Evolutionary conservation across 2,329 filamentous ascomycete genomes (phyloP), one percentile per base, ranked within the genome.

Genomic region (Aspergillus sergii): DNA sequence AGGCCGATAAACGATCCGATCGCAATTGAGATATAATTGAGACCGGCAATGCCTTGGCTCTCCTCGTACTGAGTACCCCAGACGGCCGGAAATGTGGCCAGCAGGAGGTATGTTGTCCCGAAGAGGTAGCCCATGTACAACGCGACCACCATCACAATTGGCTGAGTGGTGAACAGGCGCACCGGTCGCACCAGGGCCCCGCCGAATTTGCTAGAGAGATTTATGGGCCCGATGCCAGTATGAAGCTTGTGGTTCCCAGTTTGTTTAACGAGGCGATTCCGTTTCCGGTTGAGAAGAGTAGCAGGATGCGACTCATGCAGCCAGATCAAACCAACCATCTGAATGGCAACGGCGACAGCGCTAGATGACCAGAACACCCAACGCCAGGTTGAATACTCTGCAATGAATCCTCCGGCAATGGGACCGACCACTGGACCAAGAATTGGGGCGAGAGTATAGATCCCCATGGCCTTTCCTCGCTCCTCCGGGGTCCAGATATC

Each of bases 361-460:
- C 86, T 86, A 0, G 87, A 89, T 0, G 86, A 82, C 77, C 85
- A 91, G 78, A 92, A 93, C 8, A 87, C 85, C 90, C 90, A 93
- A 41, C 89, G 83, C 46, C 46, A 50, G n/a, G 46, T 87, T 6
- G 83, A 85, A 79, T 84, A 64, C 68, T 89, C 76, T 0, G 87
- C 82, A 36, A 91, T 87, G 70, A 88, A 91, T 0, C 86, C 88
- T 6, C 88, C 89, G 0, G 84, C 83, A 2, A 91, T 86, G 0
- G 89, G 89, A 0, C 88, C 89, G 4, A 90, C 77, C 0, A 86
- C 86, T 1, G 88, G 88, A 0, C 89, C 89, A 0, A 91, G 81
- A 0, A 91, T 79, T 0, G 89, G 88, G 2, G 83, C 85, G 1
- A 90, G 79, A 54, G 80, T 85, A 76, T 89, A 90, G 30, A 90